Conservation (phyloP, 73 alveolate genomes). For the Tetrahymena thermophila region DNA sequence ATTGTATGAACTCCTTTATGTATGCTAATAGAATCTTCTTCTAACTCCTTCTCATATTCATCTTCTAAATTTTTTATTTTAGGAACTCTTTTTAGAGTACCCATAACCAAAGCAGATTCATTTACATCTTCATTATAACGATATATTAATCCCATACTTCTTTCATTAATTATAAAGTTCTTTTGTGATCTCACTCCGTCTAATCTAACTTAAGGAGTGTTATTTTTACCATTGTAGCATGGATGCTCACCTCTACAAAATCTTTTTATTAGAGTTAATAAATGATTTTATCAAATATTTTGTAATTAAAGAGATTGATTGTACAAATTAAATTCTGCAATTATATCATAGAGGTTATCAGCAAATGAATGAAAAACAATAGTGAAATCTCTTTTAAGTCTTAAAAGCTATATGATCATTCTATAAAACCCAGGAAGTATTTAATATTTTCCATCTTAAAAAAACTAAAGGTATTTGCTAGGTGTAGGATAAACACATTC, state of each 20-base stretch:
- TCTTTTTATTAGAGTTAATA: not conserved
- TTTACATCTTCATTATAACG: not conserved
- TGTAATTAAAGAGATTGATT: not conserved
- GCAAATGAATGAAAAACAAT: constrained; percentile 88
- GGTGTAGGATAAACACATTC: not conserved
- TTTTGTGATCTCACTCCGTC: constrained; percentile 92
- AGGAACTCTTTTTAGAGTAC: constrained; percentile 64
- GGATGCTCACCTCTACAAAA: constrained; percentile 98
- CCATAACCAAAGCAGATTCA: constrained; percentile 51
- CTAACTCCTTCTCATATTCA: constrained; percentile 67
- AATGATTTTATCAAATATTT: not conserved
- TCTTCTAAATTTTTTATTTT: constrained; percentile 60
- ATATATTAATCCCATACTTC: not conserved
- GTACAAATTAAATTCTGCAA: constrained; percentile 75
- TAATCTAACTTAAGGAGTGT: constrained; percentile 78
- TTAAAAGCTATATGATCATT: constrained; percentile 74
- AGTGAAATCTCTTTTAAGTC: constrained; percentile 84
- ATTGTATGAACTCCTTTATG: constrained; percentile 56
- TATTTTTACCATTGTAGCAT: constrained; percentile 80
- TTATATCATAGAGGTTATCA: constrained; percentile 62
- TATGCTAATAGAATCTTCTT: constrained; percentile 70
- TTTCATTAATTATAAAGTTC: constrained; percentile 74
- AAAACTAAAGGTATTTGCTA: not conserved
- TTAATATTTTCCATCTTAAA: constrained; percentile 65
- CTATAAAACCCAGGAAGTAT: constrained; percentile 83